Percentiles rank a stretch among this genome's conserved stretches.
Evolutionary conservation across 2,329 filamentous ascomycete species (phyloP).

Genomic region (Beauveria rudraprayagi): DNA sequence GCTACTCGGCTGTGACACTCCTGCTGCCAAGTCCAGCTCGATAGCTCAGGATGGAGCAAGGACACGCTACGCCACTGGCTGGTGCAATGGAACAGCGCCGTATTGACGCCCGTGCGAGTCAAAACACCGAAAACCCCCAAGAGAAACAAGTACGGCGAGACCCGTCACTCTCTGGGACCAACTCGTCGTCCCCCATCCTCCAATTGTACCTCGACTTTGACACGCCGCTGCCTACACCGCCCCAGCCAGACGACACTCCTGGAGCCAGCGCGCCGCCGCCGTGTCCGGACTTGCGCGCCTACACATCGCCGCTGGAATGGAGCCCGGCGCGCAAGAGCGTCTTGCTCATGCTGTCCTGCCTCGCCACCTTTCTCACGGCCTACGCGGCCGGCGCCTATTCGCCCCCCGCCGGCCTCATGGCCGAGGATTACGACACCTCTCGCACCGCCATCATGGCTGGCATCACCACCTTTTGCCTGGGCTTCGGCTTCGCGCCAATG

Average conservation of each 20-base stretch:
- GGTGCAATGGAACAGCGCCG: not conserved
- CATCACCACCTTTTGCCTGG: conserved; percentile 73
- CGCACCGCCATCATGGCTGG: conserved; percentile 61
- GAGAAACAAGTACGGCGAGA: not conserved
- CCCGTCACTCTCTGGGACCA: not conserved
- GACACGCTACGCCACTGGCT: not conserved
- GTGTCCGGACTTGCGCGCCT: conserved; percentile 58
- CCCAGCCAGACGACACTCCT: conserved; percentile 14
- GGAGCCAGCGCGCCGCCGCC: conserved; percentile 37
- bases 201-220: conserved; percentile 35
- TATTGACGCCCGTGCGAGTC: not conserved
- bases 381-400: conserved; percentile 77
- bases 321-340: conserved; percentile 58
- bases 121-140: not conserved
- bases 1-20: not conserved
- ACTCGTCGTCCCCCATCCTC: conserved; percentile 23
- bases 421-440: conserved; percentile 55
- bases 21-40: not conserved
- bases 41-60: not conserved
- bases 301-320: conserved; percentile 67
- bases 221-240: conserved; percentile 26
- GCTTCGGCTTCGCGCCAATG: conserved; percentile 82
- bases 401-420: conserved; percentile 59
- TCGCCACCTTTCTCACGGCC: conserved; percentile 68
- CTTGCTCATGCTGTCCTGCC: conserved; percentile 65